A percentile compares a stretch with the other conserved stretches of the same genome.
These are phyloP conservation scores for Akanthomyces lecanii DNA, from an alignment of 2,329 filamentous ascomycete genomes.

Conservation along the genomic window DNA sequence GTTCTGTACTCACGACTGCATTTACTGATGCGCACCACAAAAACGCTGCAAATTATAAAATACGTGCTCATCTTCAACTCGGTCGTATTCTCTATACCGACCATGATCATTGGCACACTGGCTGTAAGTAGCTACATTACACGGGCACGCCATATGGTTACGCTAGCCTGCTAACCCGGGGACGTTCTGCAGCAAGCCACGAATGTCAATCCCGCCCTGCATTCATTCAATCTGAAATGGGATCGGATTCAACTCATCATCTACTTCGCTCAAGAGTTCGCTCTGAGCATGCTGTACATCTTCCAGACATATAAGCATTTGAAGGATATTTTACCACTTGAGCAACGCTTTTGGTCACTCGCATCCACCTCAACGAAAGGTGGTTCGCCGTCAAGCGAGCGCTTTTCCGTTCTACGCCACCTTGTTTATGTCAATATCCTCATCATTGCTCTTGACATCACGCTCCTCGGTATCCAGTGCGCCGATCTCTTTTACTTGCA, in stretches of 20 bases:
- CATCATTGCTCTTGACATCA: slow-evolving; percentile 43
- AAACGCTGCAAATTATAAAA: slow-evolving; percentile 43
- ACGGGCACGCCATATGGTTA: no score
- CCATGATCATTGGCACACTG: slow-evolving; percentile 49
- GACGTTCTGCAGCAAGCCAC: slow-evolving; percentile 26
- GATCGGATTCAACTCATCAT: slow-evolving; percentile 50
- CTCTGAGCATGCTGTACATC: slow-evolving; percentile 49
- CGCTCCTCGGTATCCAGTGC: slow-evolving; percentile 36
- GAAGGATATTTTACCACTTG: slow-evolving; percentile 7
- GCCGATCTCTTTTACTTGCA: slow-evolving; percentile 33
- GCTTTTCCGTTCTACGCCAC: slow-evolving; percentile 28
- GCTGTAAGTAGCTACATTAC: slow-evolving; percentile 32
- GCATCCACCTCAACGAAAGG: slow-evolving; percentile 37
- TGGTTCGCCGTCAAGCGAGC: slow-evolving; percentile 26
- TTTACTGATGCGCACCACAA: slow-evolving; percentile 49
- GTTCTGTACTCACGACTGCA: slow-evolving; percentile 59
- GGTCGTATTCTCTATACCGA: slow-evolving; percentile 48
- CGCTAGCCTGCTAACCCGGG: background rate
- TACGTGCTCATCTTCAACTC: slow-evolving; percentile 52
- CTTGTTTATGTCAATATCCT: slow-evolving; percentile 42
- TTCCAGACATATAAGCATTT: slow-evolving; percentile 19
- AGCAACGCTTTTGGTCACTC: slow-evolving; percentile 34
- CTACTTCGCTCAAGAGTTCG: slow-evolving; percentile 49
- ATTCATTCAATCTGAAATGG: slow-evolving; percentile 34
- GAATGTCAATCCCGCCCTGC: slow-evolving; percentile 22